Conservation (phyloP, 2,329 filamentous ascomycete genomes). For the Talaromyces atroroseus region DNA sequence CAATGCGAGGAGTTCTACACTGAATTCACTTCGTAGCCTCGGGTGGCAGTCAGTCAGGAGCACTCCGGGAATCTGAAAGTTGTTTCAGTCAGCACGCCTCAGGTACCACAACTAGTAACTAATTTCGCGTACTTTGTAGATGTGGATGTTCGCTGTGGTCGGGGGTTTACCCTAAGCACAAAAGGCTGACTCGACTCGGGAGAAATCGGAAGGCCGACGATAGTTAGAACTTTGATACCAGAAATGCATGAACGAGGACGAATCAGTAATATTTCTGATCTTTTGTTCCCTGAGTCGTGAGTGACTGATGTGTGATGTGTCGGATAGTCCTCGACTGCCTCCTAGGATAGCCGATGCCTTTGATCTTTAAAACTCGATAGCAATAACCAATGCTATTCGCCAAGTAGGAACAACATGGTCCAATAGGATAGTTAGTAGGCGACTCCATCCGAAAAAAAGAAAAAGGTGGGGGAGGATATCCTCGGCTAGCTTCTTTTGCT, state of each 20-base stretch:
- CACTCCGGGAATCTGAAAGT: background rate
- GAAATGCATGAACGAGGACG: no score
- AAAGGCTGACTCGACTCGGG: background rate
- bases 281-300: no score
- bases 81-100: background rate
- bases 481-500: constrained; percentile 4
- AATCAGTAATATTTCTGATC: no score
- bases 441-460: background rate
- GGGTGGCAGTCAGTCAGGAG: background rate
- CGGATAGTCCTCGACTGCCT: no score
- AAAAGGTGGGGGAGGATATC: constrained; percentile 3
- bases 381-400: no score
- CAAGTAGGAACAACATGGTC: background rate
- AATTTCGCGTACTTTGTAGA: background rate
- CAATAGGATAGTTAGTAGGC: background rate
- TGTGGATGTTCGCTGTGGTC: background rate
- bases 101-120: no score
- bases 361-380: no score
- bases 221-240: no score
- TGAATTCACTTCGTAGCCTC: no score
- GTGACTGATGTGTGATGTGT: no score
- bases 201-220: background rate
- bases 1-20: no score
- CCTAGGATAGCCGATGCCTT: no score
- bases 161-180: constrained; percentile 8